phyloP scores from a whole-genome alignment of 1,284 basidiomycete species.

The Trichosporon asahii region DNA sequence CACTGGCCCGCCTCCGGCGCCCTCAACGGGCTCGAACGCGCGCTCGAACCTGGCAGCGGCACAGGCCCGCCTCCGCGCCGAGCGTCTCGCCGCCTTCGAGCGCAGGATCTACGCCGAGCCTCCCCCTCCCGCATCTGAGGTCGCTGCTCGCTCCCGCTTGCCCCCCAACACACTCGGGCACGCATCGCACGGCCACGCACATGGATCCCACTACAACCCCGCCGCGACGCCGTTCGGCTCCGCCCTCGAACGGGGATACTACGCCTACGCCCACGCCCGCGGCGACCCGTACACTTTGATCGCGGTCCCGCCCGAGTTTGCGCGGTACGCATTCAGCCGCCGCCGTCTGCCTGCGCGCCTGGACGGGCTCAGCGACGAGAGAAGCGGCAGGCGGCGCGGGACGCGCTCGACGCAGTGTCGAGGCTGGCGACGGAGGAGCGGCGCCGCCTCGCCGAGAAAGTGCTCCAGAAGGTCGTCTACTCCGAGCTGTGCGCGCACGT shows the following conservation, averaged over 20 bases:
- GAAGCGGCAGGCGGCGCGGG: not conserved
- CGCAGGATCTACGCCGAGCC: not conserved
- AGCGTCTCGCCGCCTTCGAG: not conserved
- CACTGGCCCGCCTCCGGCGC: not conserved
- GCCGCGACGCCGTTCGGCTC: not conserved
- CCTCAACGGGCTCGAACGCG: too few species aligned
- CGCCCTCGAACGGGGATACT: not conserved
- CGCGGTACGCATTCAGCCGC: not conserved
- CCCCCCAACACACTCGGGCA: not conserved
- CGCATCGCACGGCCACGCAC: too few species aligned
- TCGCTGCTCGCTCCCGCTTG: too few species aligned
- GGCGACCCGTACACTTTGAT: not conserved
- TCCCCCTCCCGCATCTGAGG: too few species aligned
- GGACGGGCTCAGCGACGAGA: not conserved
- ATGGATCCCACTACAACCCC: not conserved
- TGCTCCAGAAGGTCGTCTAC: not conserved
- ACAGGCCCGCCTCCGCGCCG: not conserved
- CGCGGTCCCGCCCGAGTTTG: not conserved
- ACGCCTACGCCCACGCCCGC: not conserved
- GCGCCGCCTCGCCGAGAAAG: not conserved
- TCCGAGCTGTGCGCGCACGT: not conserved
- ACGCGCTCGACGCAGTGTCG: not conserved
- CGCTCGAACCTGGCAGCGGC: too few species aligned
- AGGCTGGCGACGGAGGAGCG: not conserved
- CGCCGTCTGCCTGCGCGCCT: not conserved